Base-by-base conservation (phyloP, 2,329 filamentous ascomycete species). In the Fusarium sp. region DNA sequence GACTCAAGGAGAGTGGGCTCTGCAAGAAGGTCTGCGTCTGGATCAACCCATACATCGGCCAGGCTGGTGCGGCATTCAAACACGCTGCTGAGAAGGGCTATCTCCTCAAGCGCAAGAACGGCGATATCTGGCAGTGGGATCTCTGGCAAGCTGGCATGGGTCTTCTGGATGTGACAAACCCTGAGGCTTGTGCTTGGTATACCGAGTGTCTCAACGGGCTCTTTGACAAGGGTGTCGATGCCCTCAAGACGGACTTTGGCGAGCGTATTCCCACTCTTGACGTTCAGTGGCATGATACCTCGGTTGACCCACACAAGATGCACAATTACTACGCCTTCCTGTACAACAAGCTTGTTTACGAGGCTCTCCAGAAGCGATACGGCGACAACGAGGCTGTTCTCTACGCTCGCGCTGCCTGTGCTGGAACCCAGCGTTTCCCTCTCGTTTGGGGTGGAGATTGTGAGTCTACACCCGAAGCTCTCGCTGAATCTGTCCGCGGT, bases 101-200 rank as follows among this genome's bases (percentile, higher is more conserved):
- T 76, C 86, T 94, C 24, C 85, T 94, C 66, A 92, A 91, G 83
- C 88, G 91, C 35, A 89, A 87, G 72, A 89, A 93, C 76, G 91
- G 91, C 18, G 90, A 92, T 70, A 83, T 94, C 28, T 94, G 90
- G 89, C 92, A 94, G 81, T 93, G 91, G 90, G 92, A 94, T 76
- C 82, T 92, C 47, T 94, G 92, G 92, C 92, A 94, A 79, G 91
- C 91, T 4, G 92, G 92, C 41, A 94, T 94, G 92, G 92, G 88
- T 7, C 83, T 94, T 4, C 85, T 94, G 20, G 92, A 94, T 78
- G 92, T 94, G 78, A 94, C 92, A 12, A 94, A 94, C 81, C 92
- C 91, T 0, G 88, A 85, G 1, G 92, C 92, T 3, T 87, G 87
- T 63, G 81, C 85, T 33, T 94, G 92, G 92, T 94, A 90, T 77